Evolutionary conservation across 345 rosid species (phyloP).

Genomic region (Nasturtium officinale): DNA sequence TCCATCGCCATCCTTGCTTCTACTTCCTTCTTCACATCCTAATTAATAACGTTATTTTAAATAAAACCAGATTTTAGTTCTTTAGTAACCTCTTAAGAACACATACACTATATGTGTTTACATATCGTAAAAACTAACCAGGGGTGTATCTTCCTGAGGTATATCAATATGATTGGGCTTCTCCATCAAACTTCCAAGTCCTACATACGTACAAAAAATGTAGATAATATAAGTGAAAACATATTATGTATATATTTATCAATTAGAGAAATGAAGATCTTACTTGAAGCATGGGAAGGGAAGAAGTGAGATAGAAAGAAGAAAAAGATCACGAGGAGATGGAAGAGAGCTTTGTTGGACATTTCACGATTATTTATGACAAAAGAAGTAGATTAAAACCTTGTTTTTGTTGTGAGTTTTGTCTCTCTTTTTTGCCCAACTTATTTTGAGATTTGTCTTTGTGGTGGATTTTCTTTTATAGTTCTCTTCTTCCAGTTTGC

Average conservation of each 20-base stretch:
- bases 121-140: constrained; percentile 26
- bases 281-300: constrained; percentile 37
- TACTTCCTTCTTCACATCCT: constrained; percentile 23
- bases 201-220: constrained; percentile 35
- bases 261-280: neutral
- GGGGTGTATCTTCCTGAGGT: constrained; percentile 16
- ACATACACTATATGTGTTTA: neutral
- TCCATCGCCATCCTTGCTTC: constrained; percentile 47
- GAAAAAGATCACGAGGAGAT: constrained; percentile 42
- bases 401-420: neutral
- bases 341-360: constrained; percentile 47
- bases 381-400: constrained; percentile 1
- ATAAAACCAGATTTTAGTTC: neutral
- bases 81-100: neutral
- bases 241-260: neutral
- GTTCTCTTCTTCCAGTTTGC: constrained; percentile 6
- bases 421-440: constrained; percentile 3
- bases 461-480: constrained; percentile 12
- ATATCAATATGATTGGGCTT: constrained; percentile 15
- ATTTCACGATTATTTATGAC: constrained; percentile 34
- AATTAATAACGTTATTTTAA: neutral
- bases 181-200: constrained; percentile 48
- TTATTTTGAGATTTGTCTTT: constrained; percentile 20
- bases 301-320: constrained; percentile 45
- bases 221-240: neutral